Percentiles rank a stretch among this genome's conserved stretches.
Evolutionary conservation across 2,329 filamentous ascomycete genomes (phyloP).

Genomic region (Trichoderma atrobrunneum): DNA sequence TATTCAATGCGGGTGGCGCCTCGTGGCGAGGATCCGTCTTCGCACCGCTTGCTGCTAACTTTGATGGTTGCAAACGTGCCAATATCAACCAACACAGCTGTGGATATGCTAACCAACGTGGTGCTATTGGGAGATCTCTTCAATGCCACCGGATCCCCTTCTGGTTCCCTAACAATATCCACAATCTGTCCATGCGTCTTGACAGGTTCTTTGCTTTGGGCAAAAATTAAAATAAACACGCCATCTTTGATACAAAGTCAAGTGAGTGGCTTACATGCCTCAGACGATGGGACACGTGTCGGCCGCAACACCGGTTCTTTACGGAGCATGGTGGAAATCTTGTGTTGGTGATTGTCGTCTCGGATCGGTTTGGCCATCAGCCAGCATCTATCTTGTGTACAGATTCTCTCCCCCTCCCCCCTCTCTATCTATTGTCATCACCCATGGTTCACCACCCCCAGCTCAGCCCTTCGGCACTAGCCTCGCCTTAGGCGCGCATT

Average conservation of each 20-base stretch:
- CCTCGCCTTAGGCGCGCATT: conserved; percentile 9
- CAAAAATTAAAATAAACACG: neutral
- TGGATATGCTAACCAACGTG: neutral
- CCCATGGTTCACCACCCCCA: neutral
- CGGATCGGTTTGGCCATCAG: neutral
- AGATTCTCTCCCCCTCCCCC: neutral
- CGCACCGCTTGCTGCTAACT: neutral
- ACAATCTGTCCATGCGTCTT: neutral
- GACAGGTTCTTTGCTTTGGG: neutral
- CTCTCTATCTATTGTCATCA: neutral
- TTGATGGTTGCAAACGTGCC: neutral
- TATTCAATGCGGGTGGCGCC: conserved; percentile 1
- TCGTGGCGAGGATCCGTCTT: conserved; percentile 9
- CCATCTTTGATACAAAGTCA: neutral
- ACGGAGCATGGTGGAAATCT: neutral
- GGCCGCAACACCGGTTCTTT: neutral
- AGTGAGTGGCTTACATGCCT: conserved; percentile 4
- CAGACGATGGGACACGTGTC: neutral
- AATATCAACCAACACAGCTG: neutral
- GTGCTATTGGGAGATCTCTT: conserved; percentile 10
- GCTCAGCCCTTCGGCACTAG: conserved; percentile 19
- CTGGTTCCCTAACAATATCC: neutral
- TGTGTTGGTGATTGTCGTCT: neutral
- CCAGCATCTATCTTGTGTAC: neutral
- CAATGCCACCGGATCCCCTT: neutral